Evolutionary conservation across 371 early-diverging fungal genomes (phyloP), one percentile per base, ranked within the genome.

Genomic region (Mucor racemosus): DNA sequence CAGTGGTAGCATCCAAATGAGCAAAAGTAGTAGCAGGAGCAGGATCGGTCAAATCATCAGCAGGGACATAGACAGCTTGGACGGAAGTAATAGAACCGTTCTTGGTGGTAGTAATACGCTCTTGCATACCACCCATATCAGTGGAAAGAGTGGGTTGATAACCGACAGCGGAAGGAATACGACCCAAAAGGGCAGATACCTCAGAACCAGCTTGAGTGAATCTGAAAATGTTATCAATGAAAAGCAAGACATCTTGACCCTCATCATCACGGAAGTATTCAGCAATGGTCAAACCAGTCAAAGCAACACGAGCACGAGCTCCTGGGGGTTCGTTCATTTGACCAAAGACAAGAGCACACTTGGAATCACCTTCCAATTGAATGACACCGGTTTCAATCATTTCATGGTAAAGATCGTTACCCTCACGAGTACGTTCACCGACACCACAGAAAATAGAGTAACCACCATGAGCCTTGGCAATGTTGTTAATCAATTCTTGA

Each of bases 271-370:
- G 96, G 95, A 98, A 98, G 88, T 98, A 97, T 86, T 98, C 98
- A 76, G 98, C 98, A 73, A 98, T 91, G 78, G 98, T 98, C 78
- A 98, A 84, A 77, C 98, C 98, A 65, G 98, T 98, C 79, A 98
- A 84, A 64, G 98, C 98, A 64, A 98, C 98, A 93, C 98, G 96
- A 74, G 98, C 98, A 94, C 98, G 96, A 76, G 98, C 98, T 85
- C 98, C 98, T 71, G 98, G 98, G 84, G 98, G 97, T 87, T 98
- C 98, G 94, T 98, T 98, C 98, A 98, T 98, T 86, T 98, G 97
- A 73, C 98, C 98, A 88, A 94, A 98, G 69, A 98, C 97, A 62
- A 96, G 90, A 39, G 96, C 96, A 71, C 94, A 94, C 91, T 97
- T 96, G 78, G 95, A 95, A 60, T 91, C 90, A 73, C 96, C 96